Conservation (phyloP, 2,329 filamentous ascomycete species). For the Alternaria novae-zelandiae region DNA sequence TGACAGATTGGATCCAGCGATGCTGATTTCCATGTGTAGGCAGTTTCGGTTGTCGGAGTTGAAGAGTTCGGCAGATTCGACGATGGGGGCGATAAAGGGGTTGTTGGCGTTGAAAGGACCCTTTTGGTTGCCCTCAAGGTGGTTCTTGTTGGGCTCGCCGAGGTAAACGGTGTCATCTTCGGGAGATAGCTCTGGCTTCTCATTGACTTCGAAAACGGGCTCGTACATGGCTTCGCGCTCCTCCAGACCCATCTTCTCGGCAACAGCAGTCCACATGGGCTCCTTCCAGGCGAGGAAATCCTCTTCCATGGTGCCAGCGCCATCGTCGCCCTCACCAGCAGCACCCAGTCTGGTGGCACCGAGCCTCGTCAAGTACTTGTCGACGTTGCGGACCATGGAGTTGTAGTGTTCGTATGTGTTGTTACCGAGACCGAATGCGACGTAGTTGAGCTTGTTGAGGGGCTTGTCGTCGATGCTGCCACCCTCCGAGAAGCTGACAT, state of each 20-base stretch:
- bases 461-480: conserved; percentile 68
- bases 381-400: conserved; percentile 92
- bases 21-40: conserved; percentile 92
- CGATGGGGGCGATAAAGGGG: conserved; percentile 93
- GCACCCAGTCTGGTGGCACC: conserved; percentile 84
- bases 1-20: conserved; percentile 84
- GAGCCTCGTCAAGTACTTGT: conserved; percentile 79
- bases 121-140: conserved; percentile 82
- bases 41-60: conserved; percentile 90
- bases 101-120: conserved; percentile 97
- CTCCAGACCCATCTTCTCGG: conserved; percentile 83
- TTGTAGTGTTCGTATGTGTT: conserved; percentile 99
- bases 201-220: conserved; percentile 82
- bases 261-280: conserved; percentile 91
- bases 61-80: conserved; percentile 90
- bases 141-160: conserved; percentile 94
- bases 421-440: conserved; percentile 95
- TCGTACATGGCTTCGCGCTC: conserved; percentile 97
- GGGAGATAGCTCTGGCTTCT: conserved; percentile 74
- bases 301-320: conserved; percentile 99
- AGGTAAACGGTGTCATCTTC: conserved; percentile 87
- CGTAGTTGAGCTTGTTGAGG: conserved; percentile 85
- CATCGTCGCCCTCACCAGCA: conserved; percentile 95
- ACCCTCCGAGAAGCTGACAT: conserved; percentile 78
- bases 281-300: conserved; percentile 99